phyloP scores from a whole-genome alignment of 352 stramenopile species.

The Pythium diclinum region DNA sequence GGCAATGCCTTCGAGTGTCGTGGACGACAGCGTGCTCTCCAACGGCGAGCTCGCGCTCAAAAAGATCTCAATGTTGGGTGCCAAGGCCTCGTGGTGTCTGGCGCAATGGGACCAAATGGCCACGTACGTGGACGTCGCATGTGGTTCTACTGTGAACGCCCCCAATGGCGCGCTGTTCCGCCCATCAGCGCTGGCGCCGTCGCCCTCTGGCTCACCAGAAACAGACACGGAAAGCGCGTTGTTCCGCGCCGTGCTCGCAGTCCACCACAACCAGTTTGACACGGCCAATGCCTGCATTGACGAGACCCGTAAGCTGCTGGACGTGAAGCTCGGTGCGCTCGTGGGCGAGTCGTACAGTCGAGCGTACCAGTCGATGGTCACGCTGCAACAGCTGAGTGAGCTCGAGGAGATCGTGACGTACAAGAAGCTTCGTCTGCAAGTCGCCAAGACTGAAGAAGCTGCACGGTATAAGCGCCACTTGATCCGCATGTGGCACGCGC shows the following conservation, averaged over 20 bases:
- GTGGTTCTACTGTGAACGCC: constrained; percentile 28
- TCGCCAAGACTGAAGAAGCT: constrained; percentile 69
- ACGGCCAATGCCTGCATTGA: constrained; percentile 92
- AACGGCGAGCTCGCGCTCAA: constrained; percentile 51
- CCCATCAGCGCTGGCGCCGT: background rate
- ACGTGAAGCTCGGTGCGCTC: constrained; percentile 94
- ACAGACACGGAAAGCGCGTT: constrained; percentile 35
- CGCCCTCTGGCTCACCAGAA: constrained; percentile 11
- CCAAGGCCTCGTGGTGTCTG: constrained; percentile 82
- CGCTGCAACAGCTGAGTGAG: constrained; percentile 97
- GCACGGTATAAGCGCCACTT: constrained; percentile 78
- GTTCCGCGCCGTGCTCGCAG: constrained; percentile 88
- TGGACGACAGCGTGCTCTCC: constrained; percentile 10
- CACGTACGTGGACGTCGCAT: constrained; percentile 61
- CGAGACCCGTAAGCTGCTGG: constrained; percentile 94
- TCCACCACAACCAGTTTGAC: constrained; percentile 93
- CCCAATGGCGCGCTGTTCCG: background rate
- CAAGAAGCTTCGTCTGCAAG: constrained; percentile 67
- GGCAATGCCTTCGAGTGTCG: background rate
- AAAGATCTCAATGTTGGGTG: constrained; percentile 76
- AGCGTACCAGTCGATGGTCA: constrained; percentile 97
- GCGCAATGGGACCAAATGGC: constrained; percentile 82
- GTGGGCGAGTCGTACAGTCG: constrained; percentile 97
- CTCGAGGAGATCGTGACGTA: constrained; percentile 91
- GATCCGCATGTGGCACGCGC: constrained; percentile 83